Conservation (phyloP, 176 grass and related monocot species). For the Calamus simplicifolius region DNA sequence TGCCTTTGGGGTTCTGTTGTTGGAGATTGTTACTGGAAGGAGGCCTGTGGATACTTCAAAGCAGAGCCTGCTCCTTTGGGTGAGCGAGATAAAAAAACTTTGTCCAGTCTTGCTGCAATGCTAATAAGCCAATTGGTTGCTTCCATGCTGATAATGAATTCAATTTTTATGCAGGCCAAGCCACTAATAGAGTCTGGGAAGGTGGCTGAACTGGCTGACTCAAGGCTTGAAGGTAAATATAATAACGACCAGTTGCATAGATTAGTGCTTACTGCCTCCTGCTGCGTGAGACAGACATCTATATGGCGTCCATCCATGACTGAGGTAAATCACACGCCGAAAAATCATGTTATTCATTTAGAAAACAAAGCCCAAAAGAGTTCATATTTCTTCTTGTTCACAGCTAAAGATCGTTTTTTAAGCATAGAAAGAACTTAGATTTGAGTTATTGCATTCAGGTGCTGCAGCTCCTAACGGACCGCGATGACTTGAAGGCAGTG, state of each 20-base stretch:
- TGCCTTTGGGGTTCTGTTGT: conserved; percentile 69
- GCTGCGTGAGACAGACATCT: conserved; percentile 66
- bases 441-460: conserved; percentile 27
- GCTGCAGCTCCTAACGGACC: conserved; percentile 47
- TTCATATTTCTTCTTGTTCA: background rate
- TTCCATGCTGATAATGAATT: background rate
- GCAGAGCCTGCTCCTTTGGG: conserved; percentile 71
- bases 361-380: no score
- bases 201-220: conserved; percentile 62
- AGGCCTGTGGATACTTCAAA: conserved; percentile 87
- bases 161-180: conserved; percentile 47
- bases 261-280: conserved; percentile 44
- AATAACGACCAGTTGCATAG: conserved; percentile 62
- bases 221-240: conserved; percentile 45
- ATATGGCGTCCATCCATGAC: conserved; percentile 76
- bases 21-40: conserved; percentile 73
- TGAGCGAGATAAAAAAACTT: conserved; percentile 20
- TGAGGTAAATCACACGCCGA: conserved; percentile 34
- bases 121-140: no score
- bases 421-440: background rate
- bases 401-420: background rate
- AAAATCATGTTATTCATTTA: background rate
- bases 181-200: conserved; percentile 81
- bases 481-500: conserved; percentile 35
- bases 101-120: background rate